These are phyloP conservation scores for Aspergillus cavernicola DNA, from an alignment of 495 filamentous ascomycete species.

Conservation along the genomic window DNA sequence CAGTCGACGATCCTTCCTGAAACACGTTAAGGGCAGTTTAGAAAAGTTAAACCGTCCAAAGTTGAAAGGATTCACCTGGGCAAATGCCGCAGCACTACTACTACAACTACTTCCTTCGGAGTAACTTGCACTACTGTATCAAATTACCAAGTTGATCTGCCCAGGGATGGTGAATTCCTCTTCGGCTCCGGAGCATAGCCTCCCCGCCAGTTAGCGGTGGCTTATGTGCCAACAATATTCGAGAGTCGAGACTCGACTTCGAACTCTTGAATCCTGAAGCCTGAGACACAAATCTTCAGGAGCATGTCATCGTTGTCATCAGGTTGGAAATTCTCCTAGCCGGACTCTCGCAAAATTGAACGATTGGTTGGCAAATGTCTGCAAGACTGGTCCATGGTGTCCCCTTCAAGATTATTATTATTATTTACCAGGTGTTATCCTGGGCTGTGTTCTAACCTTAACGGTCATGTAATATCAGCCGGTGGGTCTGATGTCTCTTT, in stretches of 20 bases:
- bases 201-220: constrained; percentile 16
- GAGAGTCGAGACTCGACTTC: too few relatives aligned
- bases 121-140: not conserved
- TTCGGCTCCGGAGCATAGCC: constrained; percentile 19
- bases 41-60: constrained; percentile 8
- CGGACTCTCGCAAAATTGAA: too few relatives aligned
- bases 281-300: not conserved
- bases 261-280: too few relatives aligned
- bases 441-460: too few relatives aligned
- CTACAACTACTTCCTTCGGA: not conserved
- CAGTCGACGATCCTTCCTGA: constrained; percentile 21
- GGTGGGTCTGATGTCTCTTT: too few relatives aligned
- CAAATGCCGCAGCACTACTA: not conserved
- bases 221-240: not conserved
- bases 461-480: too few relatives aligned
- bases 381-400: too few relatives aligned
- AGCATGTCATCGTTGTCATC: not conserved
- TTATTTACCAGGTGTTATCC: too few relatives aligned
- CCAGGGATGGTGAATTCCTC: constrained; percentile 28
- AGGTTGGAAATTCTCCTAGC: constrained; percentile 1
- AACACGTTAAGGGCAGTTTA: constrained; percentile 9
- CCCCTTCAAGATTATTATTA: too few relatives aligned
- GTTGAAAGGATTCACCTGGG: not conserved
- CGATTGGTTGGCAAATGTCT: too few relatives aligned
- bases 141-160: constrained; percentile 26